Conservation (phyloP, 805 yeast species). For the Debaryomyces tyrocola region DNA sequence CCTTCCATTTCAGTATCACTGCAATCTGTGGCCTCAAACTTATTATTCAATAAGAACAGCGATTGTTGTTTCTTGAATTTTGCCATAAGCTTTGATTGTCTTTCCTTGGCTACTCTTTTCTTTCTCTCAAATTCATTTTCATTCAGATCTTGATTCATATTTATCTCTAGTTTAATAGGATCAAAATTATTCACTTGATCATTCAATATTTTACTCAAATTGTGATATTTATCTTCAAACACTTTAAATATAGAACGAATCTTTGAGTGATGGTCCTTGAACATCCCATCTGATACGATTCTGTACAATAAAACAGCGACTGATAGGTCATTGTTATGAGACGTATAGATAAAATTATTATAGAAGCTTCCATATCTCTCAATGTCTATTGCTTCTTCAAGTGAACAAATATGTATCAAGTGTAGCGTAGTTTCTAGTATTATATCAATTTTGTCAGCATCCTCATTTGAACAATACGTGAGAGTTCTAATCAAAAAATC, state of each 20-base stretch:
- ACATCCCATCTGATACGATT: conserved; percentile 42
- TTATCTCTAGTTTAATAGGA: conserved; percentile 17
- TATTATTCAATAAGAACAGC: conserved; percentile 61
- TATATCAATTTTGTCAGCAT: conserved; percentile 50
- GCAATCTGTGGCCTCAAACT: conserved; percentile 22
- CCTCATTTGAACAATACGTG: conserved; percentile 33
- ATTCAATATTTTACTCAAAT: conserved; percentile 17
- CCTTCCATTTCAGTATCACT: conserved; percentile 47
- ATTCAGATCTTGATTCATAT: conserved; percentile 9
- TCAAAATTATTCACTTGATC: conserved; percentile 24
- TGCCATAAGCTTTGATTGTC: conserved; percentile 71
- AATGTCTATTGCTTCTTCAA: conserved; percentile 29
- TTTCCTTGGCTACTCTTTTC: conserved; percentile 66
- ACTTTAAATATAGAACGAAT: conserved; percentile 53
- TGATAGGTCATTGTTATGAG: conserved; percentile 31
- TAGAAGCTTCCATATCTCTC: conserved; percentile 31
- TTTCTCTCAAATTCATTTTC: conserved; percentile 53
- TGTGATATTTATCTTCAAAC: conserved; percentile 23
- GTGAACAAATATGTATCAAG: conserved; percentile 59
- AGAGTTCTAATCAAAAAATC: conserved; percentile 53
- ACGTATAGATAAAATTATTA: conserved; percentile 28
- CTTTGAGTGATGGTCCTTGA: conserved; percentile 48
- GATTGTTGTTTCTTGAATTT: conserved; percentile 79
- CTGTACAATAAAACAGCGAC: conserved; percentile 38
- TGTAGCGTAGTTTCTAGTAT: conserved; percentile 62